Evolutionary conservation across 371 early-diverging fungal species (phyloP).

Genomic region (Mortierella polycephala): DNA sequence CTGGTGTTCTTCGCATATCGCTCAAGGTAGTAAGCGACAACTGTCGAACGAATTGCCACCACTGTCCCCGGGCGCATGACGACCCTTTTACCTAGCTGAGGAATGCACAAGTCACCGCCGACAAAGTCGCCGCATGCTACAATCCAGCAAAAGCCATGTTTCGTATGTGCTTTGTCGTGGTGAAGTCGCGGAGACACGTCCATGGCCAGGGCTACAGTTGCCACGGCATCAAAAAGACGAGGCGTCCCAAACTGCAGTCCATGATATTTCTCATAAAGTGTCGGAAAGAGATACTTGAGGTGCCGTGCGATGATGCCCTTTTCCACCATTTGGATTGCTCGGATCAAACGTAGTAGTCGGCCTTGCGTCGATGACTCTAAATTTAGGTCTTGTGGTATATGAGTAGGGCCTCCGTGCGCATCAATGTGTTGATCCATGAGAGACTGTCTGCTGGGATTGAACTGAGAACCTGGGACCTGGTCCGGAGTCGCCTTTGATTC

Average conservation of each 20-base stretch:
- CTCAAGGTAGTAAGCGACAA: constrained; percentile 51
- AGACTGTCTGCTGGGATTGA: too few relatives aligned
- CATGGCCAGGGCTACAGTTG: constrained; percentile 48
- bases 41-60: constrained; percentile 52
- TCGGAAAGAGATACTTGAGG: constrained; percentile 50
- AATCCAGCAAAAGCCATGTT: constrained; percentile 55
- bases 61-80: constrained; percentile 54
- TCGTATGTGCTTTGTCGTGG: constrained; percentile 46
- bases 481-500: too few relatives aligned
- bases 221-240: constrained; percentile 51
- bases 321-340: constrained; percentile 51
- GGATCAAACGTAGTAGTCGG: constrained; percentile 40
- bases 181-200: constrained; percentile 51
- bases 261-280: constrained; percentile 53
- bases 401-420: neutral
- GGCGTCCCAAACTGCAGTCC: constrained; percentile 54
- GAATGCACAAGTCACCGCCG: constrained; percentile 52
- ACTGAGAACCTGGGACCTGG: too few relatives aligned
- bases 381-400: constrained; percentile 3
- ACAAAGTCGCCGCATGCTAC: constrained; percentile 54
- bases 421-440: too few relatives aligned
- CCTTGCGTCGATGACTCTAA: constrained; percentile 30
- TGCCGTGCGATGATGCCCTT: constrained; percentile 48
- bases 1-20: constrained; percentile 49
- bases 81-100: constrained; percentile 50